A percentile compares a stretch with the other conserved stretches of the same genome.
phyloP scores from a whole-genome alignment of 257 asterid genomes.

The Lithospermum erythrorhizon region DNA sequence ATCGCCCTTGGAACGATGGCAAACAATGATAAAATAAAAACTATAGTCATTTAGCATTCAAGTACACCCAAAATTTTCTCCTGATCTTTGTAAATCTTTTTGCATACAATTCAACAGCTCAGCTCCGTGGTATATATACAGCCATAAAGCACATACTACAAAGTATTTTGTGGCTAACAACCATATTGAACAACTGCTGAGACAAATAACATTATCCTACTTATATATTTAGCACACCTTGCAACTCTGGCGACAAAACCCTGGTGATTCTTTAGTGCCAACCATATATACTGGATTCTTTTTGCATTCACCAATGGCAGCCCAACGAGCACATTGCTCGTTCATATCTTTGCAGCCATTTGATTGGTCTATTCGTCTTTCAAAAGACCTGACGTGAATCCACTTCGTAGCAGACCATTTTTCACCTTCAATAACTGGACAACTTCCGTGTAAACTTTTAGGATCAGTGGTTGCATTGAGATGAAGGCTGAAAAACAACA shows the following conservation, averaged over 20 bases:
- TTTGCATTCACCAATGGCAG: slow-evolving; percentile 1
- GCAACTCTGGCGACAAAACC: neutral
- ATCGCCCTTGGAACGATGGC: too few species aligned
- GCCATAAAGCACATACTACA: too few species aligned
- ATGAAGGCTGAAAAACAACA: slow-evolving; percentile 4
- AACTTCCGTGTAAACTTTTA: neutral
- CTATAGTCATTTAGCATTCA: neutral
- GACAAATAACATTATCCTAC: too few species aligned
- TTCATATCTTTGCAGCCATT: neutral
- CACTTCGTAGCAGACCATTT: slow-evolving; percentile 4
- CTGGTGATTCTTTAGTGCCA: neutral
- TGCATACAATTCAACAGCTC: neutral
- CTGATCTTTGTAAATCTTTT: neutral
- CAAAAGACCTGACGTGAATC: slow-evolving; percentile 4
- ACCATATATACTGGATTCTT: slow-evolving; percentile 2
- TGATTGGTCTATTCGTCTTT: neutral
- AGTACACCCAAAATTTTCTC: neutral
- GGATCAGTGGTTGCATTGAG: slow-evolving; percentile 3
- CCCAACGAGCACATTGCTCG: slow-evolving; percentile 1
- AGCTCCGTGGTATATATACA: neutral
- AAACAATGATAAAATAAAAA: too few species aligned
- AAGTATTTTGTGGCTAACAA: too few species aligned
- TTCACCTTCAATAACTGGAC: slow-evolving; percentile 1
- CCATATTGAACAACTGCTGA: too few species aligned
- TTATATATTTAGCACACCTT: neutral